Conservation (phyloP, 2,329 filamentous ascomycete species). For the Ascochyta clinopodiicola region DNA sequence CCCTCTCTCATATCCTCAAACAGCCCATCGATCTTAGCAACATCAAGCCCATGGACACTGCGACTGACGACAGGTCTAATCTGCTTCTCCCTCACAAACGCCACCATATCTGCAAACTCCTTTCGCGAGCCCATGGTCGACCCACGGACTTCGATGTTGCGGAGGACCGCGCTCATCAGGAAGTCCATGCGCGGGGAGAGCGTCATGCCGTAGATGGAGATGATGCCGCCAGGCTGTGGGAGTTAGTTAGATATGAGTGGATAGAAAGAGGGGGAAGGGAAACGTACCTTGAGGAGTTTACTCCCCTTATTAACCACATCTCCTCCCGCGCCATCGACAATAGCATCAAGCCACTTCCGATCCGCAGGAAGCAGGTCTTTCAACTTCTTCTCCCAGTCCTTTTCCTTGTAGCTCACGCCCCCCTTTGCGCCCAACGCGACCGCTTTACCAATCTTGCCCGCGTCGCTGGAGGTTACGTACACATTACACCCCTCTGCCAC, state of each 20-base stretch:
- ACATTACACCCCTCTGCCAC: slow-evolving; percentile 74
- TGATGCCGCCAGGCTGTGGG: slow-evolving; percentile 72
- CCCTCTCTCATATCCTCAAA: slow-evolving; percentile 90
- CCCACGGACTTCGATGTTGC: slow-evolving; percentile 85
- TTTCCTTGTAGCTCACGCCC: slow-evolving; percentile 81
- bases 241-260: neutral
- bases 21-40: slow-evolving; percentile 78
- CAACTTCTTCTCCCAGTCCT: slow-evolving; percentile 82
- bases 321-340: slow-evolving; percentile 90
- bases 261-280: no score
- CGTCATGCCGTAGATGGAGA: slow-evolving; percentile 92
- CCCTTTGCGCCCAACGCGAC: slow-evolving; percentile 75
- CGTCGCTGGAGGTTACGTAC: slow-evolving; percentile 79
- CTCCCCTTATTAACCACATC: slow-evolving; percentile 75
- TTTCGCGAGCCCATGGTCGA: slow-evolving; percentile 89
- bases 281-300: slow-evolving; percentile 68
- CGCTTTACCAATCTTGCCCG: slow-evolving; percentile 78
- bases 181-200: slow-evolving; percentile 84
- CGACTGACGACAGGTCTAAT: slow-evolving; percentile 80
- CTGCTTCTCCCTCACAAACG: slow-evolving; percentile 75
- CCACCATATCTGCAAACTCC: slow-evolving; percentile 91
- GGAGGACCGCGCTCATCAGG: slow-evolving; percentile 81
- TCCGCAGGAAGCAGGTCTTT: slow-evolving; percentile 66
- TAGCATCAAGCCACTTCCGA: slow-evolving; percentile 75
- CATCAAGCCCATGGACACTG: slow-evolving; percentile 72